Evolutionary conservation across 345 rosid genomes (phyloP), one percentile per base, ranked within the genome.

Genomic region (Pistacia integerrima): DNA sequence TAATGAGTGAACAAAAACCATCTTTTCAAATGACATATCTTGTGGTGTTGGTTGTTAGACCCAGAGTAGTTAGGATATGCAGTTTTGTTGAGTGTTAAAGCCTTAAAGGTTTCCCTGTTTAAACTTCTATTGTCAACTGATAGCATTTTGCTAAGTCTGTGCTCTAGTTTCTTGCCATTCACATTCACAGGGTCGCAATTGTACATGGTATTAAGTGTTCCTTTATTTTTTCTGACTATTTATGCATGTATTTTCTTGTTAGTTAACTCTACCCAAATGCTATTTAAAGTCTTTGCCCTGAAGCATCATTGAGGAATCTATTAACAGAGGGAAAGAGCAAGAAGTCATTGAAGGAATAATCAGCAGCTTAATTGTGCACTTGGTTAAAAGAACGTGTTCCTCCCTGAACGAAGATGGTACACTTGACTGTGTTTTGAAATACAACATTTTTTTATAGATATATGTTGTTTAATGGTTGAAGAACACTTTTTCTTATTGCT

Each of bases 321-420:
- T 76, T 90, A 72, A 81, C 85, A 35, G 67, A 12, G 70, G 91
- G 85, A 74, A 88, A 85, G 74, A 84, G 76, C 74, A 77, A 76
- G 89, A 94, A 74, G 73, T 79, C 59, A 66, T 81, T 20, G 94
- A 94, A 87, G 97, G 89, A 78, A 82, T 80, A 73, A 77, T 89
- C 65, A 84, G 78, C 76, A 80, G 82, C 85, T 83, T 94, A 83
- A 86, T 89, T 77, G 62, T 78, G 60, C 84, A 84, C 33, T 85
- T 97, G 83, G 79, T 89, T 61, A 80, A 84, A 82, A 88, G 85
- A 85, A 92, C 92, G 91, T 91, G 88, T 78, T 82, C 84, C 74
- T 84, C 89, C 52, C 69, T 49, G 30, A 83, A 80, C 76, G 78
- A 59, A 81, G 85, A 82, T 71, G 92, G 97, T 25, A 25, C 87